Evolutionary conservation across 495 filamentous ascomycete genomes (phyloP).

Genomic region (Trichoderma virens): DNA sequence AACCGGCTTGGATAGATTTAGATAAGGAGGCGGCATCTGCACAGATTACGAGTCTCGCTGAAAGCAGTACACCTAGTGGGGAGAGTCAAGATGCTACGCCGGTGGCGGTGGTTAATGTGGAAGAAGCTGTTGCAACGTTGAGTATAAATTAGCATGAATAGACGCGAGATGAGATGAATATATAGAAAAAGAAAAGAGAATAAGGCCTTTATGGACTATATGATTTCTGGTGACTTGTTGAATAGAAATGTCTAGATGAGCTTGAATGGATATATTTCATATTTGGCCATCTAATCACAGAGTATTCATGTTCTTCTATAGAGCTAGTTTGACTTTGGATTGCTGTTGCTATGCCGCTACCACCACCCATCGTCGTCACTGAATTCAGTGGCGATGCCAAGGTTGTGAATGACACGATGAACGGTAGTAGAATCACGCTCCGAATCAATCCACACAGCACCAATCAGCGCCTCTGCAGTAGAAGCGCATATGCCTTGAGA

Average conservation of each 20-base stretch:
- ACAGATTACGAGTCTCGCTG: background rate
- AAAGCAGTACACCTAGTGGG: background rate
- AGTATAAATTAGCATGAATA: background rate
- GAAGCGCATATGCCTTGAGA: background rate
- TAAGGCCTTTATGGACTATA: too few species aligned
- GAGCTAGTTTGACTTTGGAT: too few species aligned
- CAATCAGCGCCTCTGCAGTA: background rate
- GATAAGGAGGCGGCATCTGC: background rate
- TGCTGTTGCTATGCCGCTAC: too few species aligned
- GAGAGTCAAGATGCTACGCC: background rate
- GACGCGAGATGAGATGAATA: background rate
- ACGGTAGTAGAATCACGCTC: background rate
- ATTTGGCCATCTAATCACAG: too few species aligned
- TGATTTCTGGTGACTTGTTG: too few species aligned
- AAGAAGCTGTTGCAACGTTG: background rate
- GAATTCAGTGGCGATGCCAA: background rate
- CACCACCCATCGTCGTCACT: background rate
- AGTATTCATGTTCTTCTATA: too few species aligned
- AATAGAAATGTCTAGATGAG: too few species aligned
- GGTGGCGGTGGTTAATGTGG: background rate
- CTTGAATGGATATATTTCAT: too few species aligned
- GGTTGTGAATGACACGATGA: background rate
- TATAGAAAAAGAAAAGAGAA: too few species aligned
- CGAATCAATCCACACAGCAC: background rate
- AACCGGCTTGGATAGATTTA: slow-evolving; percentile 50